A percentile compares a stretch with the other conserved stretches of the same genome.
phyloP scores from a whole-genome alignment of 768 basidiomycete genomes.

The Collybia sordida region DNA sequence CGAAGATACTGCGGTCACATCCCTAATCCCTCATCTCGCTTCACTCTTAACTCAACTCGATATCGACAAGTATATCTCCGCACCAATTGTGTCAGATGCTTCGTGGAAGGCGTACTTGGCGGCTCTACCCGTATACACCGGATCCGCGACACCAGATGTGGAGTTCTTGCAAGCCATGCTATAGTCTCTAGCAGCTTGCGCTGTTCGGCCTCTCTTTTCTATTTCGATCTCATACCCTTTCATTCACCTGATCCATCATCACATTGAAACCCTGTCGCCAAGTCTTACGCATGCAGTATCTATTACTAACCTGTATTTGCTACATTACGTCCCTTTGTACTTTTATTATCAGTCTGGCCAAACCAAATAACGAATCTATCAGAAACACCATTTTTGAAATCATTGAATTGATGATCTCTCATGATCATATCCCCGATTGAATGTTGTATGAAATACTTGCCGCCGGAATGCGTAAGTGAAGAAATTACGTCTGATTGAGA shows the following conservation, averaged over 20 bases:
- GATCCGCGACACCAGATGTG: conserved; percentile 35
- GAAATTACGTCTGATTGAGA: no score
- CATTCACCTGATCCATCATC: no score
- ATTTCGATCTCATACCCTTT: no score
- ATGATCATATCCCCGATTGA: conserved; percentile 1
- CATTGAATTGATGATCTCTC: background rate
- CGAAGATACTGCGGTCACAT: conserved; percentile 45
- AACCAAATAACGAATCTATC: conserved; percentile 5
- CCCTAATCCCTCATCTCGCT: conserved; percentile 42
- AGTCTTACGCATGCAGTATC: background rate
- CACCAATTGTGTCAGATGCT: conserved; percentile 52
- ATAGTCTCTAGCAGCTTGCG: conserved; percentile 25
- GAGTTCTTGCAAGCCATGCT: conserved; percentile 43
- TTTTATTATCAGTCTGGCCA: background rate
- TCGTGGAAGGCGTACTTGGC: conserved; percentile 48
- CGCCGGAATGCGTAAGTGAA: no score
- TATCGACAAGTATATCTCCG: conserved; percentile 50
- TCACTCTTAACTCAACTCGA: conserved; percentile 40
- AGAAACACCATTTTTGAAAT: background rate
- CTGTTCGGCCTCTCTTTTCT: background rate
- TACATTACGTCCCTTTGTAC: no score
- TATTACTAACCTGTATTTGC: conserved; percentile 7
- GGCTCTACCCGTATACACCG: conserved; percentile 39
- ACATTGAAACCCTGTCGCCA: no score
- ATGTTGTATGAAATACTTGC: background rate